Percentiles rank a stretch among this genome's conserved stretches.
Conservation (phyloP, 1,139 yeast species). For the Blastobotrys raffinosifermentans region DNA sequence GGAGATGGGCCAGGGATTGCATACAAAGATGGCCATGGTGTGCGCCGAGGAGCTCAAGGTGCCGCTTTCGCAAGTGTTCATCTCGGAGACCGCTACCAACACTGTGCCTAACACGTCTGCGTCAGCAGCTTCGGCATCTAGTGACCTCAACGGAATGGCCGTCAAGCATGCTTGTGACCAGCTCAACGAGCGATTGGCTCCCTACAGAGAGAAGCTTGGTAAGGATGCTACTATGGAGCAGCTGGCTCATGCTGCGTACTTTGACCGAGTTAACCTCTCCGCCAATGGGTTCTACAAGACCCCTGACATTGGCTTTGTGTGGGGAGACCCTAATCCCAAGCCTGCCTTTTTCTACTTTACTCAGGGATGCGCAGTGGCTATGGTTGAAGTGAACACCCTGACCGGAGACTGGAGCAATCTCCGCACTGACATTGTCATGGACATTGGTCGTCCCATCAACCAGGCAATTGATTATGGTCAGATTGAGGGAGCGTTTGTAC, state of each 20-base stretch:
- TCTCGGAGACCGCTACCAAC: constrained; percentile 42
- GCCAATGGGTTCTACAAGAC: constrained; percentile 47
- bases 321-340: constrained; percentile 37
- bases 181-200: constrained; percentile 36
- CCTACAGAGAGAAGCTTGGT: constrained; percentile 35
- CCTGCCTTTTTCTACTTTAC: constrained; percentile 43
- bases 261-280: constrained; percentile 39
- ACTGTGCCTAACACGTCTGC: constrained; percentile 43
- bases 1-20: constrained; percentile 47
- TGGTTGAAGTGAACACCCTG: constrained; percentile 41
- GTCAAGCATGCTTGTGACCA: constrained; percentile 42
- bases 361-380: constrained; percentile 39
- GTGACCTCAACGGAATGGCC: constrained; percentile 44
- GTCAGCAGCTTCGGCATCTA: constrained; percentile 44
- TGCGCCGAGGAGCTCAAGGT: constrained; percentile 40
- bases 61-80: constrained; percentile 36
- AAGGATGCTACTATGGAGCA: constrained; percentile 35
- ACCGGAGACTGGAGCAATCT: constrained; percentile 43
- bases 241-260: constrained; percentile 38
- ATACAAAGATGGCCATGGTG: constrained; percentile 43
- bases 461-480: constrained; percentile 45
- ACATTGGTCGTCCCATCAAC: constrained; percentile 42
- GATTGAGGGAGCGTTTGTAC: constrained; percentile 44
- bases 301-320: constrained; percentile 42
- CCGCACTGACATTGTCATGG: constrained; percentile 41